Conservation (phyloP, 2,329 filamentous ascomycete genomes). For the Sordariomycetes sp. region DNA sequence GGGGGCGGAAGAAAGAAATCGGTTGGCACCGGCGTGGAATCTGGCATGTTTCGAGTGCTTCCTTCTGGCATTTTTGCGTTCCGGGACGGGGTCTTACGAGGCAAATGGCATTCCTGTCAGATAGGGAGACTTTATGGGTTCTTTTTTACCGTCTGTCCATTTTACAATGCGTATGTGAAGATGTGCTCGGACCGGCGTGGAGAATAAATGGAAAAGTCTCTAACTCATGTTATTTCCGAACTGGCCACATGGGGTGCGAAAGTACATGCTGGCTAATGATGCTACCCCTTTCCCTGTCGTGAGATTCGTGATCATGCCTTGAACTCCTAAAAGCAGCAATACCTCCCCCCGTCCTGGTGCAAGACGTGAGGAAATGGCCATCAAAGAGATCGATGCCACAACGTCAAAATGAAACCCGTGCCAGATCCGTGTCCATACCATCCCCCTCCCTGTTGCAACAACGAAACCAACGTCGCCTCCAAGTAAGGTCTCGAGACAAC, state of each 20-base stretch:
- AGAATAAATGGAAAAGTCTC: conserved; percentile 4
- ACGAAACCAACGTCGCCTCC: not conserved
- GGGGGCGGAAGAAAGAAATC: not conserved
- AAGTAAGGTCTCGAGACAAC: too few relatives aligned
- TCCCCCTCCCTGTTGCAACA: not conserved
- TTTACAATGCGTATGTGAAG: not conserved
- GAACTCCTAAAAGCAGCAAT: not conserved
- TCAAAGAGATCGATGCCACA: not conserved
- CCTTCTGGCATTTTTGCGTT: conserved; percentile 7
- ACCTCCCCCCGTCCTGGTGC: not conserved
- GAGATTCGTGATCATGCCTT: not conserved
- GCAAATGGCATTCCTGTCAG: conserved; percentile 7
- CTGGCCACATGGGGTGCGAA: not conserved
- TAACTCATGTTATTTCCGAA: not conserved
- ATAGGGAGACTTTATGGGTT: conserved; percentile 6
- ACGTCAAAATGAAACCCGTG: not conserved
- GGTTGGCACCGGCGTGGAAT: conserved; percentile 5
- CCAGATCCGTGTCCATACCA: not conserved
- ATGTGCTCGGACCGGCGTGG: conserved; percentile 3
- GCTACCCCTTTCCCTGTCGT: not conserved
- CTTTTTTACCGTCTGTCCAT: not conserved
- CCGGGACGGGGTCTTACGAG: conserved; percentile 4
- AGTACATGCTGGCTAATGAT: not conserved
- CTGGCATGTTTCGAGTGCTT: conserved; percentile 5
- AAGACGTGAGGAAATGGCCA: not conserved